Conservation (phyloP, 1,284 basidiomycete species). For the Ceratobasidium sp. region DNA sequence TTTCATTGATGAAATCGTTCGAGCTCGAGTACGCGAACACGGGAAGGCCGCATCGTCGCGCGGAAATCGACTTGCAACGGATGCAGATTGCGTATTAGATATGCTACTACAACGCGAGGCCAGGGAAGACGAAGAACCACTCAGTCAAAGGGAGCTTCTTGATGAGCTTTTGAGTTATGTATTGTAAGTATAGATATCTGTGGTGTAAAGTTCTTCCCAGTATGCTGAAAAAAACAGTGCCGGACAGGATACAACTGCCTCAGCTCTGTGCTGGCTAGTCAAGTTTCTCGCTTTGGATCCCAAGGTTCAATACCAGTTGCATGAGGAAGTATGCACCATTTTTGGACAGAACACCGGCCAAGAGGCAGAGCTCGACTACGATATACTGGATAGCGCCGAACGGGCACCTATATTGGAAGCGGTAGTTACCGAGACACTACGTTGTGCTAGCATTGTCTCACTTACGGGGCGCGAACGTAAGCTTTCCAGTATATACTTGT, state of each 20-base stretch:
- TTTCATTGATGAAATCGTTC: not conserved
- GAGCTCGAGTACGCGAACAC: not conserved
- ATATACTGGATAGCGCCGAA: not conserved
- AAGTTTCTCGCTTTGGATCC: conserved; percentile 19
- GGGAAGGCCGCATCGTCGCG: not conserved
- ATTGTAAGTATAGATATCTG: not conserved
- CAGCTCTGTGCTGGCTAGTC: conserved; percentile 4
- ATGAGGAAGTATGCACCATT: not conserved
- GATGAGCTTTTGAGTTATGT: conserved; percentile 27
- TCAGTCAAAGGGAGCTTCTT: not conserved
- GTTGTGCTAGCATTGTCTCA: not conserved
- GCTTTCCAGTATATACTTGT: not conserved
- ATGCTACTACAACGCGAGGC: conserved; percentile 8
- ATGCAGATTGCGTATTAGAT: conserved; percentile 32
- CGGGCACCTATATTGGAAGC: not conserved
- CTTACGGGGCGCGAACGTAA: not conserved
- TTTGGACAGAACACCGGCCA: not conserved
- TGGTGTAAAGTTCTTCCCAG: not conserved
- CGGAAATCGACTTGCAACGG: not conserved
- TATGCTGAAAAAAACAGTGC: not conserved
- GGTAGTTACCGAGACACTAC: not conserved
- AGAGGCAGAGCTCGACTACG: not conserved
- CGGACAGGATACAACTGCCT: conserved; percentile 26
- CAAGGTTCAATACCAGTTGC: conserved; percentile 1
- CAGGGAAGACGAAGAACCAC: not conserved